Evolutionary conservation across 306 rosid genomes (phyloP), one percentile per base, ranked within the genome.

Genomic region (Corylus heterophylla): DNA sequence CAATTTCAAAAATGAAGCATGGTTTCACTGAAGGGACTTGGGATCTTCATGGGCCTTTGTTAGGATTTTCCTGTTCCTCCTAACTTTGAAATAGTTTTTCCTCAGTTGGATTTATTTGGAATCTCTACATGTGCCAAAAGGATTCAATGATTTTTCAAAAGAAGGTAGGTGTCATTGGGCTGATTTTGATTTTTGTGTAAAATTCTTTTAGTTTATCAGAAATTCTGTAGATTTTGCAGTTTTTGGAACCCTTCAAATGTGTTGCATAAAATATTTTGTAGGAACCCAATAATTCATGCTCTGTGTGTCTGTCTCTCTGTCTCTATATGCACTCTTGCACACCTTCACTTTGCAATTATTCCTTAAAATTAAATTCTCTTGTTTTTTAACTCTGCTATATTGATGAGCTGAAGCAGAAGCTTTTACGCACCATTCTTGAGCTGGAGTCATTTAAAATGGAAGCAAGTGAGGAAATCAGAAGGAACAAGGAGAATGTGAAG

Each of bases 371-470:
- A 22, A 5, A 5, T 8, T 6, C 45, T 42, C 1, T 8, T 42
- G 5, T 42, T 42, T 42, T 42, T 39, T 39, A 2, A 42, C 8
- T 42, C 45, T 42, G 45, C 45, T 42, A 42, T 42, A 0, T 42
- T 27, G 89, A 87, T 3, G 86, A 84, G 1, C 73, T 94, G 86
- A 91, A 79, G 80, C 87, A 83, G 78, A 87, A 79, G 79, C 86
- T 91, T 0, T 42, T 61, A 11, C 62, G 71, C 50, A 82, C 89
- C 0, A 81, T 79, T 12, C 27, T 75, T 27, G 90, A 91, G 74
- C 86, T 92, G 0, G 90, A 89, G 17, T 61, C 69, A 0, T 62
- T 79, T 44, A 87, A 44, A 69, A 69, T 77, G 81, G 82, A 74
- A 47, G 89, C 89, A 52, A 76, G 16, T 37, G 87, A 84, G 18